phyloP scores from a whole-genome alignment of 306 rosid genomes.

The Pterocarpus santalinus region DNA sequence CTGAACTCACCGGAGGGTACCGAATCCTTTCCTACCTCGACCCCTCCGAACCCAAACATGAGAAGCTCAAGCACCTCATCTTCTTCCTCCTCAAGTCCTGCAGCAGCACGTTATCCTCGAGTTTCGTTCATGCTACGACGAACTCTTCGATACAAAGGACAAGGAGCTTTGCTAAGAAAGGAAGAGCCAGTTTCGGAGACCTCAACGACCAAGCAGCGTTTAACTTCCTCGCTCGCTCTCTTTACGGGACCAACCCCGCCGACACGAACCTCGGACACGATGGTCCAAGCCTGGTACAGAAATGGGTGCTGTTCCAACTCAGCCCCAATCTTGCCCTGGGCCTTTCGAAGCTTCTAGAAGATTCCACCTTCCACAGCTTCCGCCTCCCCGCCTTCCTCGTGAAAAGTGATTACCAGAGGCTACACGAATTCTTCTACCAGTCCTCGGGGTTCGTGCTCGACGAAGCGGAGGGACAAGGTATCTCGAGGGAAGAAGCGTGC shows the following conservation, averaged over 20 bases:
- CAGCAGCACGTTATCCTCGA: constrained; percentile 70
- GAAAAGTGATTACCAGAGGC: constrained; percentile 69
- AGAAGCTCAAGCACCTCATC: constrained; percentile 63
- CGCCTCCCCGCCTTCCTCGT: constrained; percentile 69
- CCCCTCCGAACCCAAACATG: constrained; percentile 86
- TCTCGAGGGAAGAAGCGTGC: constrained; percentile 85
- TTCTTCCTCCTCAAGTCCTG: constrained; percentile 76
- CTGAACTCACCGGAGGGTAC: constrained; percentile 90
- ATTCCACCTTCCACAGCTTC: constrained; percentile 61
- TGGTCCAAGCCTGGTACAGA: constrained; percentile 66
- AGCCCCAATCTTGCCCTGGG: constrained; percentile 72
- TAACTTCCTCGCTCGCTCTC: constrained; percentile 69
- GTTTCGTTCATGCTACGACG: constrained; percentile 64
- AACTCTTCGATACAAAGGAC: constrained; percentile 68
- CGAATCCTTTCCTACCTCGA: constrained; percentile 87
- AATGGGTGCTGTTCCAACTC: constrained; percentile 76
- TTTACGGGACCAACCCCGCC: constrained; percentile 57
- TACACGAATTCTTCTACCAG: constrained; percentile 77
- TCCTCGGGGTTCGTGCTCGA: constrained; percentile 61
- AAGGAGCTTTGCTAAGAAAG: constrained; percentile 59
- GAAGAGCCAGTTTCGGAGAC: constrained; percentile 60
- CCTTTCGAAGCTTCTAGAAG: constrained; percentile 74
- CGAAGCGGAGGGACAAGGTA: constrained; percentile 79
- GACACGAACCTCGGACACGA: constrained; percentile 66
- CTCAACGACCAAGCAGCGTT: constrained; percentile 82